phyloP scores from a whole-genome alignment of 306 rosid species.

The Crotalaria pallida region DNA sequence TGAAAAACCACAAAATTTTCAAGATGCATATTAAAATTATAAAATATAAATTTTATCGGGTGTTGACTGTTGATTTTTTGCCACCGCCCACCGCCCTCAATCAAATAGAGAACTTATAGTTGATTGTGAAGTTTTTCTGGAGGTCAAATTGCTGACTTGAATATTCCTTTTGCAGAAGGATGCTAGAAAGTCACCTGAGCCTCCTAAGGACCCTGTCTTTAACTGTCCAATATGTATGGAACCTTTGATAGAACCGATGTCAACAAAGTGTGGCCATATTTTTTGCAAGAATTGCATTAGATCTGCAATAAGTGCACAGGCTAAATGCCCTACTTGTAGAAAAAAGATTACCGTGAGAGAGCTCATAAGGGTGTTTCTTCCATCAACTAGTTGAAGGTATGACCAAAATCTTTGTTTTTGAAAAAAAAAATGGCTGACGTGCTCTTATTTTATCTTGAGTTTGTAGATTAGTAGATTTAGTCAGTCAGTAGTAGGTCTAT shows the following conservation, averaged over 20 bases:
- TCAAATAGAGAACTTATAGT: not conserved
- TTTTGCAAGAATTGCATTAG: conserved; percentile 71
- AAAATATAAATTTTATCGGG: not conserved
- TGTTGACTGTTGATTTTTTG: not conserved
- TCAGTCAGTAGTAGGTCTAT: not conserved
- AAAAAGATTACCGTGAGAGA: conserved; percentile 49
- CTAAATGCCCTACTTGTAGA: conserved; percentile 82
- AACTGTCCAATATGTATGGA: conserved; percentile 80
- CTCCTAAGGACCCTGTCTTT: conserved; percentile 66
- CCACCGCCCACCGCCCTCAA: not conserved
- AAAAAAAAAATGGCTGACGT: not conserved
- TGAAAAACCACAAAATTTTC: not conserved
- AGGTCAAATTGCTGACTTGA: conserved; percentile 11
- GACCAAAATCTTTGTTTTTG: not conserved
- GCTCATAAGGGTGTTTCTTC: conserved; percentile 74
- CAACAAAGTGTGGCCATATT: conserved; percentile 91
- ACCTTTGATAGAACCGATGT: conserved; percentile 50
- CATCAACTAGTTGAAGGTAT: conserved; percentile 50
- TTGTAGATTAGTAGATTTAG: not conserved
- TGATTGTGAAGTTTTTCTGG: not conserved
- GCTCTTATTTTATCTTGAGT: not conserved
- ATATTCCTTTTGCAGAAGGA: conserved; percentile 41
- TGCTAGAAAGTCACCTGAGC: conserved; percentile 24
- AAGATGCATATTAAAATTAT: not conserved
- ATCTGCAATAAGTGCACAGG: conserved; percentile 37